Conservation (phyloP, 176 grass and related monocot species). For the Rhynchospora pubera region DNA sequence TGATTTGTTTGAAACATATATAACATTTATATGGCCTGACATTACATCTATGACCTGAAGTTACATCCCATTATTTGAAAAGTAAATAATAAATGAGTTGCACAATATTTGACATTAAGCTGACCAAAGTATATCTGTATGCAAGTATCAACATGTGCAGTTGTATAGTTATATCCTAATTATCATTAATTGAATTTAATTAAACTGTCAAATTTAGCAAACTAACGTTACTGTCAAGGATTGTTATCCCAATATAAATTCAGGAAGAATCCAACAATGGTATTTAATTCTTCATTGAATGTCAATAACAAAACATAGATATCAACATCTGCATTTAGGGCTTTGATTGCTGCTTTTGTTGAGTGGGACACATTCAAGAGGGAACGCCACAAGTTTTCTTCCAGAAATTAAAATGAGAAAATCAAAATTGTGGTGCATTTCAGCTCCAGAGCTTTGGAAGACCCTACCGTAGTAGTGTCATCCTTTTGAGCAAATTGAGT, state of each 20-base stretch:
- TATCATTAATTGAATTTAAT: too few species aligned
- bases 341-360: background rate
- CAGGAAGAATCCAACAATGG: background rate
- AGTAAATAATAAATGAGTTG: too few species aligned
- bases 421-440: background rate
- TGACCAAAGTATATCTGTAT: too few species aligned
- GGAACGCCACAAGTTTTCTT: background rate
- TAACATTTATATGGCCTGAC: background rate
- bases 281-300: background rate
- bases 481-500: conserved; percentile 4
- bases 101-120: too few species aligned
- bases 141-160: too few species aligned
- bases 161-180: too few species aligned
- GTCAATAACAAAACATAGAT: background rate
- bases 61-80: too few species aligned
- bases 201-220: too few species aligned
- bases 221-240: background rate
- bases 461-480: background rate
- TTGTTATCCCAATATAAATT: background rate
- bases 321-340: conserved; percentile 15
- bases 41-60: too few species aligned
- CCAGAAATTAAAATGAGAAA: background rate
- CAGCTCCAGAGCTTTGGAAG: background rate
- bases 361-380: background rate
- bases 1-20: background rate